Evolutionary conservation across 2,329 filamentous ascomycete species (phyloP).

Genomic region (Penicillium sp.): DNA sequence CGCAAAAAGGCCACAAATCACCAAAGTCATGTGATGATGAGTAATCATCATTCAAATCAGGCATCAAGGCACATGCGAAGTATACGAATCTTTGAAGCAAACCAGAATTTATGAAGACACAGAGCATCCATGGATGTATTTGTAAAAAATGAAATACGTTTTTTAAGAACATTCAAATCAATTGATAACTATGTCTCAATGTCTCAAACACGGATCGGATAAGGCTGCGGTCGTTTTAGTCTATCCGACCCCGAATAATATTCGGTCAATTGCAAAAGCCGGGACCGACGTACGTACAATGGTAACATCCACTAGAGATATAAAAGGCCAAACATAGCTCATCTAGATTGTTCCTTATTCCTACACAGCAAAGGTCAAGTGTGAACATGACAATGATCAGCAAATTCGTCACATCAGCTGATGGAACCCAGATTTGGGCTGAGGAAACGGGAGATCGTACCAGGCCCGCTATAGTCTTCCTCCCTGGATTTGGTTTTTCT

Average conservation of each 20-base stretch:
- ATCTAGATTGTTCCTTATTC: no score
- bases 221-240: neutral
- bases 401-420: neutral
- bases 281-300: neutral
- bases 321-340: no score
- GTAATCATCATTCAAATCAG: neutral
- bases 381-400: neutral
- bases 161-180: accelerated
- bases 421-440: neutral
- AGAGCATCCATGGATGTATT: no score
- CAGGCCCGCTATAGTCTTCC: neutral
- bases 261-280: neutral
- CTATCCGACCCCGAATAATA: neutral
- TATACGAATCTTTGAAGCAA: no score
- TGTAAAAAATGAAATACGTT: no score
- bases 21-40: constrained; percentile 1
- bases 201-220: neutral
- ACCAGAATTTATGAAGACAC: no score
- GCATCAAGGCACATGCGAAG: neutral
- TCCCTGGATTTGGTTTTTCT: neutral
- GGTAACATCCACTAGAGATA: no score
- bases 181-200: no score
- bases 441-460: neutral
- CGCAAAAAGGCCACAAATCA: constrained; percentile 3
- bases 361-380: no score